Base-by-base conservation (phyloP, 2,329 filamentous ascomycete genomes). In the Cladophialophora yegresii region DNA sequence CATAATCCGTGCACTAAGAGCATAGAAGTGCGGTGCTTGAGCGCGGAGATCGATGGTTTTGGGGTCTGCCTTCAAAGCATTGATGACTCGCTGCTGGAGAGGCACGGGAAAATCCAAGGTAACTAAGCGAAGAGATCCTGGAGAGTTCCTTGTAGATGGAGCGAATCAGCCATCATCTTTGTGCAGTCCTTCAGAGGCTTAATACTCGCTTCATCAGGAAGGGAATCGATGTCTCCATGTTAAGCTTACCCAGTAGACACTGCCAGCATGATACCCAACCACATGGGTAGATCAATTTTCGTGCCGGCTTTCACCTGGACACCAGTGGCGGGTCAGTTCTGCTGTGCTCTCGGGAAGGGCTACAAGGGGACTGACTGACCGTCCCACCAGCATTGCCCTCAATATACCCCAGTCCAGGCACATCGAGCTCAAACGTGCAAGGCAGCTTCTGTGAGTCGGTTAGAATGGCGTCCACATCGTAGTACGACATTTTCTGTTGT, bases 221-320 rank as follows among this genome's bases (percentile, higher is more conserved):
- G 33, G 13, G 16, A 10, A 53, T 1, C 22, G 36, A 2, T 7
- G 43, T 23, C 26, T 64, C 45, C 3, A 26, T 20, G n/a, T 50
- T 50, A 40, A 30, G 70, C 73, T 71, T 76, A 83, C 81, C 80
- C 77, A 59, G 77, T 79, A 10, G 78, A 79, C 7, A 96, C 85
- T 32, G 91, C 91, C 58, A 99, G 89, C 85, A 97, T 93, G 77
- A 96, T 91, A 70, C 90, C 92, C 12, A 99, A 87, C 95, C 95
- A 99, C 70, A 98, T 84, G 1, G 95, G 95, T 0, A 98, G 87
- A 67, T 89, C 85, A 54, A 98, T 83, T 50, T 88, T 87, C 0
- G 92, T 93, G 65, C 91, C 90, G 61, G 88, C 79, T 76, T 93
- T 95, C 72, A 98, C 88, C 75, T 90, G 78, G 13, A 28, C 7